Percentiles rank a stretch among this genome's conserved stretches.
Evolutionary conservation across 2,329 filamentous ascomycete genomes (phyloP).

Genomic region (Cladosporium sphaerospermum): DNA sequence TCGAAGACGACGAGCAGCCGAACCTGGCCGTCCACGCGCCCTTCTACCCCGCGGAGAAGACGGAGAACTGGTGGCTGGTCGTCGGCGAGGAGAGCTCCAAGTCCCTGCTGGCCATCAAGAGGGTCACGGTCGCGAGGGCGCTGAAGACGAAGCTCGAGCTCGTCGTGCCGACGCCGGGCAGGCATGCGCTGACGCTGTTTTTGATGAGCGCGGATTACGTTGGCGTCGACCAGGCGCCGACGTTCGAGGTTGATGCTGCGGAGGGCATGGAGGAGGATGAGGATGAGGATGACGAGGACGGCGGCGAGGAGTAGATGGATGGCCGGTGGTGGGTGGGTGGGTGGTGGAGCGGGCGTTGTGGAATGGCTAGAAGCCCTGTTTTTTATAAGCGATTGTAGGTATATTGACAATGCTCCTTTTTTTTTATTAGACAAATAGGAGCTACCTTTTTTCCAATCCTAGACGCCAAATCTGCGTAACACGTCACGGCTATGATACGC

Average conservation of each 20-base stretch:
- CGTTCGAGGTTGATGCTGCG: conserved; percentile 75
- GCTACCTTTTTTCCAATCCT: no score
- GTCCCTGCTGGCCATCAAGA: conserved; percentile 85
- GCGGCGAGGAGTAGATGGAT: neutral
- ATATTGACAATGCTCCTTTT: no score
- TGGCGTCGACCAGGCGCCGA: conserved; percentile 91
- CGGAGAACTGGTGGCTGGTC: conserved; percentile 98
- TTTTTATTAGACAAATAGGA: no score
- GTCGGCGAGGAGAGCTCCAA: conserved; percentile 88
- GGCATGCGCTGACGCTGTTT: conserved; percentile 83
- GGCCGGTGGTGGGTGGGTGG: neutral
- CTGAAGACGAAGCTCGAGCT: conserved; percentile 79
- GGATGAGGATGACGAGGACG: conserved; percentile 66
- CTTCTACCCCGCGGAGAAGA: conserved; percentile 86
- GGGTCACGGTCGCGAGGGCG: conserved; percentile 76
- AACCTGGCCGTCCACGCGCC: conserved; percentile 87
- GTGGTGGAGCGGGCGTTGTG: no score
- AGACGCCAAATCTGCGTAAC: no score
- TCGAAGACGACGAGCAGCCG: conserved; percentile 64
- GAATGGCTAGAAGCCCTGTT: no score
- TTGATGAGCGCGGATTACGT: conserved; percentile 97
- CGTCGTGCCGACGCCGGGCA: conserved; percentile 74
- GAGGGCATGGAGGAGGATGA: conserved; percentile 96
- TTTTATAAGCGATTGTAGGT: no score
- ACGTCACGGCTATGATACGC: no score